Percentiles rank a stretch among this genome's conserved stretches.
phyloP scores from a whole-genome alignment of 2,329 filamentous ascomycete genomes.

The Botryotinia globosa region DNA sequence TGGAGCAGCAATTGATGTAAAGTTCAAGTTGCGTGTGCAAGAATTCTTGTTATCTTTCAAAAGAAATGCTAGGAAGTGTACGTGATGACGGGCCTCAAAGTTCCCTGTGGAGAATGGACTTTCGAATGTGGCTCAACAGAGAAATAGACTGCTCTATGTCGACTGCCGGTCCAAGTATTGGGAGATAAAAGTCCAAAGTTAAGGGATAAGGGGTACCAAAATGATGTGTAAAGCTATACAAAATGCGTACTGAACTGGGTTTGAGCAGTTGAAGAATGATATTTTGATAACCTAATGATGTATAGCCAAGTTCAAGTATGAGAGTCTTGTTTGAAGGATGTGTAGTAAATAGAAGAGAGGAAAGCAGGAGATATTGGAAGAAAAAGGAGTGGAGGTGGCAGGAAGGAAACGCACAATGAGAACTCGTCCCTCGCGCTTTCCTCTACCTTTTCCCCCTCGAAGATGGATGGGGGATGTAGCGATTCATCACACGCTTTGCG shows the following conservation, averaged over 20 bases:
- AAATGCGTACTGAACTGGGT: too few relatives aligned
- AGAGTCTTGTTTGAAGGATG: not conserved
- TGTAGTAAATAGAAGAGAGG: not conserved
- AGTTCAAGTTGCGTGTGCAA: not conserved
- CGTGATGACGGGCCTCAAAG: not conserved
- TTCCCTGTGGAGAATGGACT: not conserved
- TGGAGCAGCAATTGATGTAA: not conserved
- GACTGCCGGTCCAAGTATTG: not conserved
- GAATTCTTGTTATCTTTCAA: not conserved
- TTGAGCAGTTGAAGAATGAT: not conserved
- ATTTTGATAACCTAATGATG: not conserved
- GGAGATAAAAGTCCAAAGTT: not conserved
- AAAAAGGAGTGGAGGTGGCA: not conserved
- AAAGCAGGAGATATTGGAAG: too few relatives aligned
- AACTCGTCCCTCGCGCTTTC: not conserved
- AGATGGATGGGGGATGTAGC: not conserved
- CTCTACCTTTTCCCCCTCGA: not conserved
- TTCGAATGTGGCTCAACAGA: not conserved
- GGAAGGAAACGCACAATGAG: not conserved
- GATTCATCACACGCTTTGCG: fast-evolving
- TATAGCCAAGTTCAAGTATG: not conserved
- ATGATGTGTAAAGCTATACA: not conserved
- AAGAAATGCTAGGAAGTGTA: not conserved
- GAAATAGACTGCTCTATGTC: not conserved
- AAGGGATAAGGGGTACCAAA: not conserved